Base-by-base conservation (phyloP, 495 filamentous ascomycete species). In the Lasiosphaeria hispida region DNA sequence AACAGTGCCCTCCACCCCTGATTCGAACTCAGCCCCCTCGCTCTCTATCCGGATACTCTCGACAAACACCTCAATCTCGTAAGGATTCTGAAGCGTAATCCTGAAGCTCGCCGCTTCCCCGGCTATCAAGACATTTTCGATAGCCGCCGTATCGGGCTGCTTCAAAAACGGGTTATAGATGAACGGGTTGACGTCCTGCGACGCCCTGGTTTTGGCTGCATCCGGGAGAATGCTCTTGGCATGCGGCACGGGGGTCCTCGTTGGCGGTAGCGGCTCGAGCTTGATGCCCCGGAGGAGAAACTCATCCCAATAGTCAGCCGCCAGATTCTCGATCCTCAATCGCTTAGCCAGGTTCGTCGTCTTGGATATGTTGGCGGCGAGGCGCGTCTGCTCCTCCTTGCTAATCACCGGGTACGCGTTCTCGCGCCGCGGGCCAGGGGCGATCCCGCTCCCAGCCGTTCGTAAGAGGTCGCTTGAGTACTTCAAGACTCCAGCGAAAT, bases 271-370 rank as follows among this genome's bases (percentile, higher is more conserved):
- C 13, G 79, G 70, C 53, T 83, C 77, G 23, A 94, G 70, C 47
- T 88, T 84, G 35, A 98, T 79, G 59, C 86, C 91, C 35, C 94
- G 84, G 40, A 98, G 79, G 0, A 98, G 79, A 65, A 98, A 97
- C 47, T 93, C 88, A 70, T 98, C 94, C 94, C 94, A 98, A 65
- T 96, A 98, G 52, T 93, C 88, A 14, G 89, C 90, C 54, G 87
- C 80, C 44, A 93, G 68, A 55, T 85, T 67, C 4, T 78, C 70
- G 2, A 90, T 70, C 0, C 92, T 91, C 37, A 96, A 73, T 57
- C 87, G 87, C 63, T 81, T 82, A 0, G 88, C 86, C 15, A 91
- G 83, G 36, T 80, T 84, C 14, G 92, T 80, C 9, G 92, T 97
- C 57, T 93, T 86, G 19, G 85, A 83, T 53, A 97, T 92, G 55